Conservation (phyloP, 2,329 filamentous ascomycete genomes). For the Fusarium aywerte region DNA sequence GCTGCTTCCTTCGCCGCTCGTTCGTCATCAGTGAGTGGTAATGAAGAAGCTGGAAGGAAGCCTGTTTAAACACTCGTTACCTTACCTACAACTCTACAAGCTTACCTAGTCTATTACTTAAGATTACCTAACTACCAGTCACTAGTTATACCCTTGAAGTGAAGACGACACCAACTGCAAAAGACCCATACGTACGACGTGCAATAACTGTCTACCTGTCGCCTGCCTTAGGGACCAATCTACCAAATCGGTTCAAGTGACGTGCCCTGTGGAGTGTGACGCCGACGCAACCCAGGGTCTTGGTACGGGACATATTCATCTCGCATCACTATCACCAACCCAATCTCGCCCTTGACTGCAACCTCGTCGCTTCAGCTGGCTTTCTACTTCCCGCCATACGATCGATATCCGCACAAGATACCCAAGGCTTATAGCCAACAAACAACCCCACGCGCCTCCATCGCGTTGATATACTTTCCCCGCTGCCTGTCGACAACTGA, state of each 20-base stretch:
- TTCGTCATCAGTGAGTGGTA: constrained; percentile 40
- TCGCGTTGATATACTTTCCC: constrained; percentile 11
- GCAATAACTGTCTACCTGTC: background rate
- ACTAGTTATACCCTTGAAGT: background rate
- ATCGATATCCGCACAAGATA: constrained; percentile 17
- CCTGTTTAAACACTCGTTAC: constrained; percentile 24
- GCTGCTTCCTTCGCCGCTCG: constrained; percentile 29
- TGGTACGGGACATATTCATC: constrained; percentile 31
- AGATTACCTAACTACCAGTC: background rate
- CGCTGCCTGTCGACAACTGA: constrained; percentile 21
- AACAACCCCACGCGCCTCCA: constrained; percentile 2
- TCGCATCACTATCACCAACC: constrained; percentile 4
- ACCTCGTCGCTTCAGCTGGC: background rate
- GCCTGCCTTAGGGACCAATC: too few species aligned
- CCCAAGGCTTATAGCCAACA: constrained; percentile 19
- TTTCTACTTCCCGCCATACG: background rate
- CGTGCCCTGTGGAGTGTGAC: constrained; percentile 38
- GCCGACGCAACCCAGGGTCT: constrained; percentile 34
- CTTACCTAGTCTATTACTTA: background rate
- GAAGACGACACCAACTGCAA: background rate
- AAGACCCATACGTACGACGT: constrained; percentile 17
- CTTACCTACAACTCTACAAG: background rate
- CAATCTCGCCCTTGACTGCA: background rate
- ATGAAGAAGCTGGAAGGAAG: constrained; percentile 21
- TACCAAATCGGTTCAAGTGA: constrained; percentile 21